Base-by-base conservation (phyloP, 2,329 filamentous ascomycete genomes). In the Hypoxylon sp. region DNA sequence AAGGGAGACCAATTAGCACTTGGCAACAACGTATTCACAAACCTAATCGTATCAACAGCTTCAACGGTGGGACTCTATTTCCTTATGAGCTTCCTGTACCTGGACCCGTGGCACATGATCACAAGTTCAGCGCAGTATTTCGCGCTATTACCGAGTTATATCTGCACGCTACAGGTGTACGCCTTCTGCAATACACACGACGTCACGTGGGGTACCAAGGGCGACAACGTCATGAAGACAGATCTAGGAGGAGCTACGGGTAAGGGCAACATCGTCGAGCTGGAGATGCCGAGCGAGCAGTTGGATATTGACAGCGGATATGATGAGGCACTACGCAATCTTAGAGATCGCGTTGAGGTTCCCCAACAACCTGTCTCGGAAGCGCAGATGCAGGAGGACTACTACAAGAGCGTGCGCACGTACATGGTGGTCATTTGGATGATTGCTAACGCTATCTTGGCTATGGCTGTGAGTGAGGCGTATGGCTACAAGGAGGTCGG, bases 151-250 rank as follows among this genome's bases (percentile, higher is more conserved):
- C 96, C 96, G 0, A 91, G 87, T 41, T 99, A 98, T 83, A 97
- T 99, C 80, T 98, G 96, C 83, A 98, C 93, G 0, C 86, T 99
- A 2, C 96, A 99, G 80, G 94, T 98, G 19, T 99, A 99, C 81
- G 96, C 96, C 46, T 99, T 99, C 81, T 98, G 96, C 85, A 99
- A 99, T 83, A 97, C 95, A 0, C 96, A 99, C 87, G 96, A 99
- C 79, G 94, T 99, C 19, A 97, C 94, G 0, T 99, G 96, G 96
- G 96, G 96, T 48, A 99, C 96, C 49, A 99, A 99, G 82, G 96
- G 96, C 63, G 96, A 99, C 85, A 99, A 99, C 80, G 90, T 97
- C 36, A 91, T 96, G 75, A 91, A 93, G 80, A 98, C 92, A 6
- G 97, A 99, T 78, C 89, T 99, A 0, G 96, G 96, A 62, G 90